Base-by-base conservation (phyloP, 495 filamentous ascomycete species). In the Penicillium angulare region DNA sequence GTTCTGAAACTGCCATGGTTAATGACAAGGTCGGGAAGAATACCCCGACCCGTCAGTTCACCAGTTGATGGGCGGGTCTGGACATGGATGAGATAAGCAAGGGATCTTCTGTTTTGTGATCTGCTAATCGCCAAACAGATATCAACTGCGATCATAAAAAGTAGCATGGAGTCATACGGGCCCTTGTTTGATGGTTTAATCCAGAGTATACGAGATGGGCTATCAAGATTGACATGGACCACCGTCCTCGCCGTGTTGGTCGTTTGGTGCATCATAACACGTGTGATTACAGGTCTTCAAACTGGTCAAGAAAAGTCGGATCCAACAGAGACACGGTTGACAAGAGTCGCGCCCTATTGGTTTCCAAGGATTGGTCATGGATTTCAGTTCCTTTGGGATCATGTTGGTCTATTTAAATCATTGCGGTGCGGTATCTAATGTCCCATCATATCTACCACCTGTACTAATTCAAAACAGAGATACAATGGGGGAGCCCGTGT, bases 351-450 rank as follows among this genome's bases (percentile, higher is more conserved):
- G 8, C 81, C 83, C 10, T 86, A 85, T 65, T 86, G 80, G 79
- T 46, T 85, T 7, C 82, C 82, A 10, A 68, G 74, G 51, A 29
- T 85, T 2, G 79, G 82, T 32, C 82, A 86, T 68, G 64, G 74
- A 10, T 47, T 74, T 20, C 64, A 71, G 16, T 70, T 82, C 57
- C 51, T 74, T 13, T 71, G 74, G 59, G 58, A 76, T 43, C 67
- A 73, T 59, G 65, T 74, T 15, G 51, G 55, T 7, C 76, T 79
- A 40, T 49, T 79, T 10, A 54, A 58, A 24, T 55, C 67, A 46
- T 52, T 69, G 5, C 67, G 68, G 77, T 83, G 59, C 24, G 68
- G 69, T 10, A 7, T n/a, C 41, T 17, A 32, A 43, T 43, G 41
- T 16, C 22, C 21, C 24, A 18, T n/a, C 27, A 13, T 49, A 10